These are phyloP conservation scores for Blumeria graminis DNA, from an alignment of 2,329 filamentous ascomycete genomes.

Conservation along the genomic window DNA sequence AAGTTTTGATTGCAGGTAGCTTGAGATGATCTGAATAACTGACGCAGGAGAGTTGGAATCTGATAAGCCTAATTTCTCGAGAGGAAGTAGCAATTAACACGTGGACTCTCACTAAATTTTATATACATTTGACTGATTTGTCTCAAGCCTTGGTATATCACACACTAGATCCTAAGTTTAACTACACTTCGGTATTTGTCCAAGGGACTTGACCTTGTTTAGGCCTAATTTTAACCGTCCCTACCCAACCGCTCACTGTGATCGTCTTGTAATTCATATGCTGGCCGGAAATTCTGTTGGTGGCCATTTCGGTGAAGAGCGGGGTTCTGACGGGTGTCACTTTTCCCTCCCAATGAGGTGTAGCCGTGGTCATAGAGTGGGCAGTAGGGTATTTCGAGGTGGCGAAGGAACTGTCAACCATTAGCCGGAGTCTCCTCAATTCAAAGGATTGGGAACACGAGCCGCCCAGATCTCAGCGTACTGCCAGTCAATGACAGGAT, in stretches of 20 bases:
- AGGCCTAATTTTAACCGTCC: slow-evolving; percentile 16
- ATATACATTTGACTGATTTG: no score
- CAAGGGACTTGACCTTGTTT: no score
- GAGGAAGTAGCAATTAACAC: no score
- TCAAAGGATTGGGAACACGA: slow-evolving; percentile 23
- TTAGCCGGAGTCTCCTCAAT: slow-evolving; percentile 3
- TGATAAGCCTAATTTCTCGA: no score
- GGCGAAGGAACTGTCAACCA: slow-evolving; percentile 44
- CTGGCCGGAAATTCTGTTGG: slow-evolving; percentile 33
- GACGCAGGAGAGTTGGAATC: no score
- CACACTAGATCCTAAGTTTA: no score
- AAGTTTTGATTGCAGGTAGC: no score
- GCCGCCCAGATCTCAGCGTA: slow-evolving; percentile 81
- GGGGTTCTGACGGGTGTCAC: slow-evolving; percentile 78
- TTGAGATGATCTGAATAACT: no score
- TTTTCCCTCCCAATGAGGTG: slow-evolving; percentile 74
- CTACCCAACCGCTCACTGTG: slow-evolving; percentile 57
- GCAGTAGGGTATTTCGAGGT: slow-evolving; percentile 64
- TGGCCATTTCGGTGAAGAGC: slow-evolving; percentile 24
- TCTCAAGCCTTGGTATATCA: no score
- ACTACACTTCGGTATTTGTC: no score
- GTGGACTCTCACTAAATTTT: no score
- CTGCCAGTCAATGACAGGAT: slow-evolving; percentile 95
- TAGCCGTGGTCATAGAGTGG: slow-evolving; percentile 70
- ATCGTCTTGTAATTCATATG: slow-evolving; percentile 53